Evolutionary conservation across 495 filamentous ascomycete genomes (phyloP).

Genomic region (Parathielavia appendiculata): DNA sequence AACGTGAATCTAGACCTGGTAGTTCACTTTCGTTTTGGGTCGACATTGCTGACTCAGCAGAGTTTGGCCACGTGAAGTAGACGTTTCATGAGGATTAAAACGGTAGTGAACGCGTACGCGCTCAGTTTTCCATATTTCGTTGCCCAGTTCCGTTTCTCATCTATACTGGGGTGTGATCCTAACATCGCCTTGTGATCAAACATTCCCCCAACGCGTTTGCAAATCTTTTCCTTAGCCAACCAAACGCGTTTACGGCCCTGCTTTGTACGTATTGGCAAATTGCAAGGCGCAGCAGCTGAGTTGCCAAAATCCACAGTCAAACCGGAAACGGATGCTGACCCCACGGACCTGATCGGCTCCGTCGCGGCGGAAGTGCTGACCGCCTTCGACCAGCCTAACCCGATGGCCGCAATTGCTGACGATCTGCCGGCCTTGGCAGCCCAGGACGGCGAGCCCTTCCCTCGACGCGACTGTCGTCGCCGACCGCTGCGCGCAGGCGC

Average conservation of each 20-base stretch:
- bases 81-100: neutral
- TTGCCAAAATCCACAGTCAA: neutral
- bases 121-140: slow-evolving; percentile 4
- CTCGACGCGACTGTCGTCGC: neutral
- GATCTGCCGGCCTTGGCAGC: too few species aligned
- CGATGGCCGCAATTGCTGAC: too few species aligned
- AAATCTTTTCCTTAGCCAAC: neutral
- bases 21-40: neutral
- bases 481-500: neutral
- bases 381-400: too few species aligned
- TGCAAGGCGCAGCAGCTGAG: slow-evolving; percentile 2
- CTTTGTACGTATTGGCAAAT: neutral
- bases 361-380: too few species aligned
- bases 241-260: neutral
- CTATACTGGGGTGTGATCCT: neutral
- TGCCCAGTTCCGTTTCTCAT: neutral
- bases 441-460: neutral
- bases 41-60: slow-evolving; percentile 2
- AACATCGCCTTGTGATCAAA: neutral
- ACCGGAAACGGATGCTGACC: neutral
- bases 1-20: neutral
- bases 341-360: neutral
- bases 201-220: neutral
- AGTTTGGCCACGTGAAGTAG: neutral
- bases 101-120: slow-evolving; percentile 6